Evolutionary conservation across 1,139 yeast genomes (phyloP).

Genomic region (Diutina rugosa): DNA sequence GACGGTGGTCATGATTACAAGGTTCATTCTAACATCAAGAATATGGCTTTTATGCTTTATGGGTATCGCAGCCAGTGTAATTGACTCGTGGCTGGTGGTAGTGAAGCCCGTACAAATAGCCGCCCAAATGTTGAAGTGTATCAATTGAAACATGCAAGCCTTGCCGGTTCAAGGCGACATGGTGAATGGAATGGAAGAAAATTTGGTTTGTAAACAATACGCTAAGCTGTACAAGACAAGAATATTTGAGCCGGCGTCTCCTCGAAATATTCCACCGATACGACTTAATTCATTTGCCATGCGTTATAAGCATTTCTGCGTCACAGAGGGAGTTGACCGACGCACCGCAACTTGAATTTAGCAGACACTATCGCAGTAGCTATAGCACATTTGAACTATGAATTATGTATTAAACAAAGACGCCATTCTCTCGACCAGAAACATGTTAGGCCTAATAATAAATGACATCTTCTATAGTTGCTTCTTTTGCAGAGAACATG

Average conservation of each 20-base stretch:
- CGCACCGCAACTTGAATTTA: too few species aligned
- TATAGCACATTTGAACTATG: too few species aligned
- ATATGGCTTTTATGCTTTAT: neutral
- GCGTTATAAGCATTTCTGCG: neutral
- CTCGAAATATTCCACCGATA: too few species aligned
- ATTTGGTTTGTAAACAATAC: neutral
- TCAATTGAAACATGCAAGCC: neutral
- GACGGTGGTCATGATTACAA: neutral
- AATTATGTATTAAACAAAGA: too few species aligned
- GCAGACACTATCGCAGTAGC: too few species aligned
- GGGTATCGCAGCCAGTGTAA: neutral
- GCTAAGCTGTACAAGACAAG: neutral
- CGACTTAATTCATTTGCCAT: neutral
- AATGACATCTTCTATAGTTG: neutral
- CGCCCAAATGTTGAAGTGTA: neutral
- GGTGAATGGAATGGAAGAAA: neutral
- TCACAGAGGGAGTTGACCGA: neutral
- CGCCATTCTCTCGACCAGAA: too few species aligned
- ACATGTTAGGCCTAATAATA: too few species aligned
- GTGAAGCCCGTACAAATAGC: neutral
- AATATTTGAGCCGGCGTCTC: neutral
- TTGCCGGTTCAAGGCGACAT: neutral
- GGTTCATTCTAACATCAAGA: neutral
- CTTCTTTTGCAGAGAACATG: neutral
- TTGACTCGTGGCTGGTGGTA: neutral